Evolutionary conservation across 1,284 basidiomycete species (phyloP).

Genomic region (Ustilago sp.): DNA sequence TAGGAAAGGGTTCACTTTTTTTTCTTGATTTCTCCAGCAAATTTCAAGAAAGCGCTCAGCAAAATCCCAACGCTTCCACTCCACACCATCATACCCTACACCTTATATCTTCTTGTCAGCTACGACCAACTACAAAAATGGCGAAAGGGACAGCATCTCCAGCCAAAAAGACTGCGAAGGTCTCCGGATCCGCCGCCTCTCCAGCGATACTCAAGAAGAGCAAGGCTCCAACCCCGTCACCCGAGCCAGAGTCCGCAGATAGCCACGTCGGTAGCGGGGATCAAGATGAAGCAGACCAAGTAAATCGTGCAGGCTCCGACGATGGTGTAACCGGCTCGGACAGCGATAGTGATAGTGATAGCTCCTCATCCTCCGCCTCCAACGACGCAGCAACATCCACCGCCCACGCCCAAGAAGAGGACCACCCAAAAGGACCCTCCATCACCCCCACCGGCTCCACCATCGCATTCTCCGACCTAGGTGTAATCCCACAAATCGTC

Average conservation of each 20-base stretch:
- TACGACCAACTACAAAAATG: constrained; percentile 13
- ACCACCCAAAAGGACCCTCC: constrained; percentile 37
- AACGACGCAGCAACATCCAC: constrained; percentile 10
- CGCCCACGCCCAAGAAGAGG: constrained; percentile 18
- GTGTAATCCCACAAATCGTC: constrained; percentile 88
- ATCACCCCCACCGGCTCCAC: constrained; percentile 31
- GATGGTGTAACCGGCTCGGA: not conserved
- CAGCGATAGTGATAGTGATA: constrained; percentile 11
- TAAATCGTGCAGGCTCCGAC: too few relatives aligned
- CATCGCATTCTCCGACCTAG: constrained; percentile 75
- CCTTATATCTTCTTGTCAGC: not conserved
- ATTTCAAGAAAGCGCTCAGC: constrained; percentile 9
- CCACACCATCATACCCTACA: constrained; percentile 4
- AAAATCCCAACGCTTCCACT: not conserved
- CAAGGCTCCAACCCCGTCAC: constrained; percentile 19
- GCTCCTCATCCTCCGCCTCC: not conserved
- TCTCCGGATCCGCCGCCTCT: constrained; percentile 15
- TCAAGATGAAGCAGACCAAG: constrained; percentile 9
- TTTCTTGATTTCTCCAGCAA: not conserved
- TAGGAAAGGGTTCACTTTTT: constrained; percentile 13
- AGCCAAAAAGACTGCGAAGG: constrained; percentile 12
- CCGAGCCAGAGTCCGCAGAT: constrained; percentile 3
- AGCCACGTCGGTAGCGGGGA: constrained; percentile 14
- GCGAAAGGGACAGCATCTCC: constrained; percentile 20
- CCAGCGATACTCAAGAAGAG: constrained; percentile 19